Base-by-base conservation (phyloP, 2,329 filamentous ascomycete species). In the Pseudogymnoascus sp. region DNA sequence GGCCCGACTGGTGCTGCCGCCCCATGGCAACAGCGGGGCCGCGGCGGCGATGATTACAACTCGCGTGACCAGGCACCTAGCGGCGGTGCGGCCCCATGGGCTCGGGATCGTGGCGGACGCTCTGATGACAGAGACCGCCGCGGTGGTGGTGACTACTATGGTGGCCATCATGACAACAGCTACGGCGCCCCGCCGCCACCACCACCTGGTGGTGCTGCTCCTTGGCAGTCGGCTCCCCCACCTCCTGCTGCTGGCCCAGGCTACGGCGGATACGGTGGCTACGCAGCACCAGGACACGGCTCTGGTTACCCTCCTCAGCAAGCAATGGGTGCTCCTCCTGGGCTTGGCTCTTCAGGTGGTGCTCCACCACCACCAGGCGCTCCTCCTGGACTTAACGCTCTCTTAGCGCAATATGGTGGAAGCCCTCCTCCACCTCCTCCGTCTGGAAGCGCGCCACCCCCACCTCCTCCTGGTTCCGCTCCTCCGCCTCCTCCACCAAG, bases 1-100 rank as follows among this genome's bases (percentile, higher is more conserved):
- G 90, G 89, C 38, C 90, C 91, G 16, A 92, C 89, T 31, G 91
- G 90, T 64, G 91, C 88, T 64, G 84, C 90, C 73, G 92, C 92
- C 69, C 92, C 92, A 6, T 96, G 93, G 85, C 67, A 78, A 77
- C 74, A 81, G 82, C 56, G 70, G 64, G 74, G 74, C 40, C 72
- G 71, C 34, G 76, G 77, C 61, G 74, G 75, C 60, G 76, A 76
- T 42, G 71, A 76, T 56, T 77, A 77, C 64, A 75, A 75, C 59
- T 69, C 68, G 40, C 71, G 72, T 60, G 73, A 73, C 63, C 60
- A 67, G 18, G 68, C 66, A 50, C 67, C 72, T 42, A 64, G 77
- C 60, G 76, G 78, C 50, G 78, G 79, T 59, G 75, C 82, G 53
- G 83, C 84, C 65, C 84, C 85, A n/a, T 87, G 84, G 84, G 80